Base-by-base conservation (phyloP, 257 asterid genomes). In the Thymus mandschuricus region DNA sequence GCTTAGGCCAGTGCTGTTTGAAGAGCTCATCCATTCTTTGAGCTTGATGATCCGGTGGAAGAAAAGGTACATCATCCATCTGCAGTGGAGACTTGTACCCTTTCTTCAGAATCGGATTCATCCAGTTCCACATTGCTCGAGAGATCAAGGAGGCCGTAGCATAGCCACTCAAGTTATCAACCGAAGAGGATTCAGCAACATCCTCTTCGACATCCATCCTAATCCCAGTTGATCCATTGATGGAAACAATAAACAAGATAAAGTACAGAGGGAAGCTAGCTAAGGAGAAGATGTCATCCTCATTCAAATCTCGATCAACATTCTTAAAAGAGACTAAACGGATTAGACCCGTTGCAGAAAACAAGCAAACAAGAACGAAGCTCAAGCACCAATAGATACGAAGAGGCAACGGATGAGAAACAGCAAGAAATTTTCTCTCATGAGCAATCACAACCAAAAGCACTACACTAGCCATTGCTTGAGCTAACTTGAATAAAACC, bases 81-180 rank as follows among this genome's bases (percentile, higher is more conserved):
- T 84, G 85, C 57, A 89, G 70, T 60, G 88, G 78, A 8, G 88
- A 75, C 46, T 74, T 68, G 46, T 82, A 84, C 8, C 94, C 96
- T 56, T 82, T 82, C 6, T 70, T 74, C 69, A 89, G 69, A 11
- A 89, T 31, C 0, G 96, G 89, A 70, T 84, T 87, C 89, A 89
- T 69, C 96, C 96, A 89, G 44, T 62, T 51, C 86, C 88, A 87
- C 60, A 70, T 56, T 6, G 86, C 87, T 68, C 71, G 76, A 8
- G 93, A 87, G 41, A 87, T 35, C 58, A 82, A 46, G 2, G 96
- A 87, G 64, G 94, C 93, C 3, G 80, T 67, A 6, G 84, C 87
- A 73, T 75, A 87, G 69, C 81, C 86, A 78, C 94, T 85, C 52
- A 85, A 76, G 31, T 60, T 46, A 28, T 78, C 82, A 5, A 11